Evolutionary conservation across 768 basidiomycete species (phyloP).

Genomic region (Amanita rimosa): DNA sequence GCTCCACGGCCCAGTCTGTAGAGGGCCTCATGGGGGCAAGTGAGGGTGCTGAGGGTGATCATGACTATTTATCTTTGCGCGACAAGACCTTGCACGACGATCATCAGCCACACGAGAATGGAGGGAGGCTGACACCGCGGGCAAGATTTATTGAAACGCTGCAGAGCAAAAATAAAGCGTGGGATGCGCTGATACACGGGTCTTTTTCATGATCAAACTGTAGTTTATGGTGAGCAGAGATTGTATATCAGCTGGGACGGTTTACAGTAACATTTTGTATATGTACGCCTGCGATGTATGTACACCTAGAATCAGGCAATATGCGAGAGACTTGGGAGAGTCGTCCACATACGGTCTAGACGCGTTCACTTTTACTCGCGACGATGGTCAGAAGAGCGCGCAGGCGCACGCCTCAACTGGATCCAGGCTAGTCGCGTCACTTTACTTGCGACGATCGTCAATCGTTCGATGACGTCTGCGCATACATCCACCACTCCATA

Average conservation of each 20-base stretch:
- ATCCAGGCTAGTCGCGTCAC: too few species aligned
- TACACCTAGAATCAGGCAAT: neutral
- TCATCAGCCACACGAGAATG: neutral
- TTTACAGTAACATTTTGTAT: neutral
- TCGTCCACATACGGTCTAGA: too few species aligned
- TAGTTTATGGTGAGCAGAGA: neutral
- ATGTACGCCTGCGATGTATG: neutral
- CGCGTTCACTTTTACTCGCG: too few species aligned
- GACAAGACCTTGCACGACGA: neutral
- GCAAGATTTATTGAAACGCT: slow-evolving; percentile 46
- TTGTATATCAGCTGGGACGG: neutral
- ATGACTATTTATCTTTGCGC: neutral
- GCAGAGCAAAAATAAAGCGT: slow-evolving; percentile 44
- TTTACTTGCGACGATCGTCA: too few species aligned
- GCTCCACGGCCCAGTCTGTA: neutral
- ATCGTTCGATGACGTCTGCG: neutral
- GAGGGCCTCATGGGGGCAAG: neutral
- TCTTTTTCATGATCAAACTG: slow-evolving; percentile 36
- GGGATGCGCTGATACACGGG: slow-evolving; percentile 60
- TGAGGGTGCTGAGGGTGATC: neutral
- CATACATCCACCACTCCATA: slow-evolving; percentile 8
- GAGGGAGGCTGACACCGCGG: slow-evolving; percentile 18
- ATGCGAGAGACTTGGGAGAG: too few species aligned
- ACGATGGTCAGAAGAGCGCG: too few species aligned
- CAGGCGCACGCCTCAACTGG: too few species aligned